Conservation (phyloP, 768 basidiomycete genomes). For the Paxillus rubicundulus region DNA sequence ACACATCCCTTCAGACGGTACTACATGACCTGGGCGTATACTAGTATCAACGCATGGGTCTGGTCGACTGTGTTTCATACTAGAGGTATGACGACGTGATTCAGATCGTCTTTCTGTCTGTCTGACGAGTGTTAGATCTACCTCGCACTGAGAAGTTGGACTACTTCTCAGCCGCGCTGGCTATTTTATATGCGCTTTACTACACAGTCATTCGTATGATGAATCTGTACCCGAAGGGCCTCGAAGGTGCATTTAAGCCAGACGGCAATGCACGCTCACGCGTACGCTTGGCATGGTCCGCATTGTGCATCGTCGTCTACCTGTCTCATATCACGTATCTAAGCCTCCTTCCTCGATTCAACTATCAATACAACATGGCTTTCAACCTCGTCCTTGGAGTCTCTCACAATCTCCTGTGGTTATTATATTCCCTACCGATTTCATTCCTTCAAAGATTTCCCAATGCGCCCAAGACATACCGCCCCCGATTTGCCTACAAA, state of each 20-base stretch:
- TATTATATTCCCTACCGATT: constrained; percentile 58
- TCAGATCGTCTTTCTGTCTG: neutral
- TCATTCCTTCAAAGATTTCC: constrained; percentile 56
- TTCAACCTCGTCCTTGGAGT: constrained; percentile 80
- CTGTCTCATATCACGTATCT: constrained; percentile 78
- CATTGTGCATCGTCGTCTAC: constrained; percentile 54
- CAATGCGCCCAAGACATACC: constrained; percentile 50
- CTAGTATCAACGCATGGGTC: constrained; percentile 87
- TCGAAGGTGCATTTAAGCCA: constrained; percentile 29
- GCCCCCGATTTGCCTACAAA: constrained; percentile 52
- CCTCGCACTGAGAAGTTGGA: constrained; percentile 86
- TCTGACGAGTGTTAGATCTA: constrained; percentile 50
- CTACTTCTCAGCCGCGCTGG: constrained; percentile 90
- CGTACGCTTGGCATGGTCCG: constrained; percentile 41
- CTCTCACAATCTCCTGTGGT: constrained; percentile 80
- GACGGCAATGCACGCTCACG: constrained; percentile 16
- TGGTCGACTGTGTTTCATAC: constrained; percentile 93
- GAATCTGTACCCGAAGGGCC: constrained; percentile 56
- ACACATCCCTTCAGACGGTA: constrained; percentile 68
- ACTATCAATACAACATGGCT: constrained; percentile 90
- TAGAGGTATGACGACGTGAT: constrained; percentile 57
- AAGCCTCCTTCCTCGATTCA: constrained; percentile 70
- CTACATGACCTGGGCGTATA: constrained; percentile 62
- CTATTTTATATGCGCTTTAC: constrained; percentile 81
- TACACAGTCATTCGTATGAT: constrained; percentile 73